Evolutionary conservation across 2,329 filamentous ascomycete genomes (phyloP), one percentile per base, ranked within the genome.

Genomic region (Pyrenochaeta sp.): DNA sequence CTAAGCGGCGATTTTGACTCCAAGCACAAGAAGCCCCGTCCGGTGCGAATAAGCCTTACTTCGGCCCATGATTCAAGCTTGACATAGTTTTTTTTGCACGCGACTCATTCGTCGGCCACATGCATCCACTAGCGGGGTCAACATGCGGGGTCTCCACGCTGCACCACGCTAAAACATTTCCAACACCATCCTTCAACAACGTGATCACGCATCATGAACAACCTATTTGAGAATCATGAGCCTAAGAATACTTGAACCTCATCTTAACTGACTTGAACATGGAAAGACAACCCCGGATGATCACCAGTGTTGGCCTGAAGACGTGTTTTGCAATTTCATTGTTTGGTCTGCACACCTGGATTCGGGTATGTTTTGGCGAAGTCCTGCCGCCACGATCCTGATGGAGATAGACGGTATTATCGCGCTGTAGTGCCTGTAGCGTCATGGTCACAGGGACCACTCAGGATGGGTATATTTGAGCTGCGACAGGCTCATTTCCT

Each of bases 361-460:
- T 32, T 60, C 69, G 68, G 70, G 62, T 62, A 68, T 65, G 54
- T 49, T 70, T 69, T 71, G 61, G 69, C 70, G 62, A 67, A 57
- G 54, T 30, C 34, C 45, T 62, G 56, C 67, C 68, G 65, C 61
- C n/a, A 47, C 32, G n/a, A 32, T 9, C 15, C 25, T 5, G 28
- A 56, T 52, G 51, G 44, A 46, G 37, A 51, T 51, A 40, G 43
- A 49, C 50, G 40, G 52, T 45, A 15, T 36, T 44, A 22, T 57
- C 65, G 58, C 52, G n/a, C 36, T 40, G n/a, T 36, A 48, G 42
- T 50, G 30, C 25, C 27, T 32, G 54, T 65, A 69, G 64, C 59
- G 62, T 52, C 50, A 44, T 52, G 46, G 64, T 56, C 61, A 62
- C 64, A 65, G 52, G 66, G 56, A 67, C 61, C 49, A 58, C 37